A percentile compares a stretch with the other conserved stretches of the same genome.
phyloP scores from a whole-genome alignment of 306 rosid species.

The Malus fusca region DNA sequence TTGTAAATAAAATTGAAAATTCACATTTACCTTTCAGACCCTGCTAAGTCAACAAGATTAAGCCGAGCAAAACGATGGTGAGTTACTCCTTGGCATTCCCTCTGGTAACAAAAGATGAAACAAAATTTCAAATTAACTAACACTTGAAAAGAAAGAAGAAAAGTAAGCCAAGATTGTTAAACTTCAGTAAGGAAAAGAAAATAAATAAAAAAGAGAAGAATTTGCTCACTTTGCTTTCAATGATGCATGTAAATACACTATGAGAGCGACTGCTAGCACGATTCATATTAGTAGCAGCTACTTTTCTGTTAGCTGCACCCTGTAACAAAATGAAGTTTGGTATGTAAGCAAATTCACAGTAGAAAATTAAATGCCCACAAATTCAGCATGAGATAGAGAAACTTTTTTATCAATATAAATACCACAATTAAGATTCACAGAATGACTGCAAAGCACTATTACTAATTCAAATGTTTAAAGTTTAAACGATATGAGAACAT shows the following conservation, averaged over 20 bases:
- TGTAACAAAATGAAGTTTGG: slow-evolving; percentile 20
- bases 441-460: background rate
- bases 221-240: slow-evolving; percentile 77
- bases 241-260: slow-evolving; percentile 93
- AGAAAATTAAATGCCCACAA: background rate
- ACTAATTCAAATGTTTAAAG: background rate
- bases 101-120: slow-evolving; percentile 40
- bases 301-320: slow-evolving; percentile 96
- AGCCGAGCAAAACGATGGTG: slow-evolving; percentile 94
- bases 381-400: background rate
- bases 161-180: background rate
- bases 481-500: background rate
- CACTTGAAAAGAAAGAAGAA: slow-evolving; percentile 9
- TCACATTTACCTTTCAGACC: slow-evolving; percentile 83
- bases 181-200: background rate
- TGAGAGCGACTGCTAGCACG: slow-evolving; percentile 97
- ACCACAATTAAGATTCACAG: background rate
- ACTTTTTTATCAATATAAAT: background rate
- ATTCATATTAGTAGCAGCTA: slow-evolving; percentile 97
- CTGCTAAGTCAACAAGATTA: slow-evolving; percentile 97
- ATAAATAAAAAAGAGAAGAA: background rate
- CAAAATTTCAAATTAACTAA: slow-evolving; percentile 1
- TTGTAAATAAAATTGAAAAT: slow-evolving; percentile 1
- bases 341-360: background rate
- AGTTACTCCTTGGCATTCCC: slow-evolving; percentile 96